Conservation (phyloP, 805 yeast species). For the Zygosaccharomyces bailii region DNA sequence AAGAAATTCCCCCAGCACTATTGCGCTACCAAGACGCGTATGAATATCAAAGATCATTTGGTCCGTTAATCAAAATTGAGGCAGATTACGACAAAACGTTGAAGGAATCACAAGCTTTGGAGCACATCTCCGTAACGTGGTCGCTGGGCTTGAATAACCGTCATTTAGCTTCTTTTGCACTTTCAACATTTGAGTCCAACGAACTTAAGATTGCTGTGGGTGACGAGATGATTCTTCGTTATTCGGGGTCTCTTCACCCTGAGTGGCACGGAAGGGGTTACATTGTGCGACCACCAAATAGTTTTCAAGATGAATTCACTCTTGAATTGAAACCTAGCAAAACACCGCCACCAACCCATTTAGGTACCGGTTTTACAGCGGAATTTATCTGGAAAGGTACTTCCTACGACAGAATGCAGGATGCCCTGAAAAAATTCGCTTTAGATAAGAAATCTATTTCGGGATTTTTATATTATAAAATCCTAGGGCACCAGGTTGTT, state of each 20-base stretch:
- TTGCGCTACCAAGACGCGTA: conserved; percentile 78
- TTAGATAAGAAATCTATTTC: conserved; percentile 63
- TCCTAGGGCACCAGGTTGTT: conserved; percentile 75
- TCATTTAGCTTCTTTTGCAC: conserved; percentile 64
- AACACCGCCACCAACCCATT: conserved; percentile 48
- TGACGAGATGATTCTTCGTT: conserved; percentile 70
- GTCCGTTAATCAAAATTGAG: conserved; percentile 77
- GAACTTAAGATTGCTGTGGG: conserved; percentile 76
- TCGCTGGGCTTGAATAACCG: conserved; percentile 59
- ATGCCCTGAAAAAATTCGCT: conserved; percentile 71
- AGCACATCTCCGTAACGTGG: conserved; percentile 73
- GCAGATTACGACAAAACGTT: conserved; percentile 72
- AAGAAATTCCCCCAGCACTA: conserved; percentile 65
- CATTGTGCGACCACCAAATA: conserved; percentile 66
- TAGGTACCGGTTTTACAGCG: conserved; percentile 67
- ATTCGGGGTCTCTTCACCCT: conserved; percentile 52
- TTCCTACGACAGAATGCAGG: conserved; percentile 79
- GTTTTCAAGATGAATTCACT: conserved; percentile 63
- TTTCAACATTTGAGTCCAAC: conserved; percentile 63
- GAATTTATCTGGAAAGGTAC: conserved; percentile 89
- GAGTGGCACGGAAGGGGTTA: conserved; percentile 75
- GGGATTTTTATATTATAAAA: conserved; percentile 68
- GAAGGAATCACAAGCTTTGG: conserved; percentile 74
- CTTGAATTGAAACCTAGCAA: conserved; percentile 55
- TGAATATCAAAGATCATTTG: conserved; percentile 81